Conservation (phyloP, 768 basidiomycete genomes). For the Brasilioporus rufonigricans region DNA sequence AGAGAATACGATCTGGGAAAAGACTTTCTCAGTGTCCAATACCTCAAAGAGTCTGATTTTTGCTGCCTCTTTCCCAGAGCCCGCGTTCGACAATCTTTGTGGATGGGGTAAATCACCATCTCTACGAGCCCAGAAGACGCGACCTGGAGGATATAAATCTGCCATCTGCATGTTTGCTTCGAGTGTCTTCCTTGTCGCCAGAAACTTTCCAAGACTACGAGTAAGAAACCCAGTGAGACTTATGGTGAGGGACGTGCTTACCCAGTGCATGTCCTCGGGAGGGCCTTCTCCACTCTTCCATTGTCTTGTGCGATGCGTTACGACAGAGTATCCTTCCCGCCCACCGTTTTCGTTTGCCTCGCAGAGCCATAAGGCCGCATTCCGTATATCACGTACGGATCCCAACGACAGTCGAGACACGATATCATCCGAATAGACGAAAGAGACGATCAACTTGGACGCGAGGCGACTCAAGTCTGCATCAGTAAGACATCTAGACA, state of each 20-base stretch:
- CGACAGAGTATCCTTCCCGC: slow-evolving; percentile 38
- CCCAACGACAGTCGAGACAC: slow-evolving; percentile 78
- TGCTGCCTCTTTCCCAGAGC: slow-evolving; percentile 32
- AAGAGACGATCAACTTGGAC: slow-evolving; percentile 65
- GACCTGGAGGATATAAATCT: slow-evolving; percentile 73
- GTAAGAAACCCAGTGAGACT: neutral
- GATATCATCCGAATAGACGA: slow-evolving; percentile 81
- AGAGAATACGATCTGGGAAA: slow-evolving; percentile 78
- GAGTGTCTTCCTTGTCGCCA: slow-evolving; percentile 77
- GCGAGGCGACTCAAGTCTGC: slow-evolving; percentile 57
- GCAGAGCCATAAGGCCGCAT: slow-evolving; percentile 78
- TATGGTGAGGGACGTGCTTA: slow-evolving; percentile 33
- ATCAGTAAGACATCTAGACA: slow-evolving; percentile 57
- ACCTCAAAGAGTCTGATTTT: slow-evolving; percentile 77
- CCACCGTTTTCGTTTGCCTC: slow-evolving; percentile 53
- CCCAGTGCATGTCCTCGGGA: slow-evolving; percentile 49
- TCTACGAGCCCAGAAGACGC: slow-evolving; percentile 76
- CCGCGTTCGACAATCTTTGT: slow-evolving; percentile 22
- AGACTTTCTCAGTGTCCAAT: slow-evolving; percentile 70
- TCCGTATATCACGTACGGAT: slow-evolving; percentile 70
- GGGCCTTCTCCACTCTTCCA: slow-evolving; percentile 63
- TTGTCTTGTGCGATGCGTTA: slow-evolving; percentile 48
- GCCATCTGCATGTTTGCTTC: slow-evolving; percentile 81
- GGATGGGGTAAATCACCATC: slow-evolving; percentile 66
- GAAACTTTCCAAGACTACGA: slow-evolving; percentile 46